These are phyloP conservation scores for Zoysia japonica DNA, from an alignment of 176 grass and related monocot species.

Conservation along the genomic window DNA sequence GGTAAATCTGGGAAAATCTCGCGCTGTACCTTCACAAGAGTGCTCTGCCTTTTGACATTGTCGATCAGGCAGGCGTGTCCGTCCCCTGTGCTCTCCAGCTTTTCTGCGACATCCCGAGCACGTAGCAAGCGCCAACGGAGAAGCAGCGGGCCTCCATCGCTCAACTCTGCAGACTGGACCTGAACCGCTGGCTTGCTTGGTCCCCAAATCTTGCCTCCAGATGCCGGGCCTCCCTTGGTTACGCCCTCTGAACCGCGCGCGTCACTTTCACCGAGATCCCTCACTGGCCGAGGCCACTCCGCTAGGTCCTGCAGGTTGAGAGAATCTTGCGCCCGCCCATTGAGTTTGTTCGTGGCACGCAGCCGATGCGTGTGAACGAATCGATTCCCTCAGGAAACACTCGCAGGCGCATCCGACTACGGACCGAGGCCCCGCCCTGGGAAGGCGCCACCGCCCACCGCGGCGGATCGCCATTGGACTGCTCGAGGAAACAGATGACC, in stretches of 20 bases:
- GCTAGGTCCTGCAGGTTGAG: background rate
- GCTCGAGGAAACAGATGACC: background rate
- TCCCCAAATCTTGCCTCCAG: background rate
- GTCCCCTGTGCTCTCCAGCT: background rate
- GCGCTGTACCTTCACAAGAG: no score
- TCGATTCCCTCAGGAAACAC: background rate
- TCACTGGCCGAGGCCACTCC: background rate
- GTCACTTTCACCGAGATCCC: slow-evolving; percentile 36
- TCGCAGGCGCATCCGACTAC: no score
- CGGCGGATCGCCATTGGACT: background rate
- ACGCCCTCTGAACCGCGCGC: background rate
- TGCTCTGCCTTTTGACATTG: background rate
- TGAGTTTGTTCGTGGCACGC: background rate
- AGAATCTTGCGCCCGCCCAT: background rate
- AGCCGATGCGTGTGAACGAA: slow-evolving; percentile 37
- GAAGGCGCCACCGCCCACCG: slow-evolving; percentile 45
- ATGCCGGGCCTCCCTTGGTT: slow-evolving; percentile 16
- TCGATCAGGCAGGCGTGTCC: background rate
- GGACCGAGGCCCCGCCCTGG: slow-evolving; percentile 11
- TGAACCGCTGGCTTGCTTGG: background rate
- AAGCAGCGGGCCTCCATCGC: background rate
- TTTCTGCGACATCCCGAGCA: slow-evolving; percentile 7
- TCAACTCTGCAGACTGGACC: background rate
- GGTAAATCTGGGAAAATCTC: slow-evolving; percentile 8
- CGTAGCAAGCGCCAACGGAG: background rate